Base-by-base conservation (phyloP, 495 filamentous ascomycete genomes). In the Aspergillus saccharolyticus region DNA sequence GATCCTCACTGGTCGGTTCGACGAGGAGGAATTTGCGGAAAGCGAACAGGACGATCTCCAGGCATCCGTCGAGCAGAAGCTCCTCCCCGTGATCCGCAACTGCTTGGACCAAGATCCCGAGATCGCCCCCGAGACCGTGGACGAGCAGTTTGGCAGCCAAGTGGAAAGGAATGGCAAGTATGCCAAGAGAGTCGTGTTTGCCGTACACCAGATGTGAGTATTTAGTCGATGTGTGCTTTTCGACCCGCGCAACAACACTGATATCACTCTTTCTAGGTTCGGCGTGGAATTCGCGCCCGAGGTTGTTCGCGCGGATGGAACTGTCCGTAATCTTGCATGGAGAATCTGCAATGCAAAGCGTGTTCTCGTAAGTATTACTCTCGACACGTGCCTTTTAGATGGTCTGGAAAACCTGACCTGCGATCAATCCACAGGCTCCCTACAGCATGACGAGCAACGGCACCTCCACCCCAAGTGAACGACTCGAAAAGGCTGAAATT, bases 281-380 rank as follows among this genome's bases (percentile, higher is more conserved):
- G 95, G 94, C 53, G 86, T 98, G 57, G 95, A 98, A 70, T 87
- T 98, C 59, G 90, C 95, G 7, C 87, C 91, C 3, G 89, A 89
- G 50, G 95, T 98, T 14, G 94, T 98, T 44, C 85, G 86, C 55
- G 90, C 91, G 1, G 94, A 98, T 78, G 93, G 95, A 6, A 94
- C 86, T 63, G 90, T 97, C 24, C 83, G 78, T 66, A 96, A 96
- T 66, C 77, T 98, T 44, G 89, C 92, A 22, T 97, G 94, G 95
- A 83, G 94, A 63, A 89, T 98, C 57, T 95, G 88, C 69, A 94
- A 92, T 69, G 95, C 92, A 22, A 96, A 96, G 75, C 89, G 90
- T 70, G 94, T 96, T 54, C 68, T 97, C 71, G 94, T 96, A 79
- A 57, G 59, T 8, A 19, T 44, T 39, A 2, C 14, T 15, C 24